Evolutionary conservation across 2,329 filamentous ascomycete genomes (phyloP).

Genomic region (Endocalyx cinctus): DNA sequence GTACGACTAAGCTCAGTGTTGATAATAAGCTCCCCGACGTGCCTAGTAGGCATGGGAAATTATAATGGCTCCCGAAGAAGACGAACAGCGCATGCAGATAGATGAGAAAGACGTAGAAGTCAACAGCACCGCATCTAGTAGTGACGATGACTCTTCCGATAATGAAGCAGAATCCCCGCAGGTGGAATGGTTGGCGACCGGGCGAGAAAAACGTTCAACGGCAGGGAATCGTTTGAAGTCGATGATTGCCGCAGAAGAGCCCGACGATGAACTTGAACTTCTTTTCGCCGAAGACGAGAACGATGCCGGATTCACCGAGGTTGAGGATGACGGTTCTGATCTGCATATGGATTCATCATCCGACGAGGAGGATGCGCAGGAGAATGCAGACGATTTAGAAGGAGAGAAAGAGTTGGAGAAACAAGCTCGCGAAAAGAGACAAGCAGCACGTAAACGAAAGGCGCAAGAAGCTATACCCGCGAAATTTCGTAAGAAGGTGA

Average conservation of each 20-base stretch:
- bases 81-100: constrained; percentile 37
- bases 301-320: constrained; percentile 66
- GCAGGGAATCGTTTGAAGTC: constrained; percentile 81
- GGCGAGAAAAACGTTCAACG: constrained; percentile 70
- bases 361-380: constrained; percentile 74
- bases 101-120: constrained; percentile 21
- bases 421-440: constrained; percentile 63
- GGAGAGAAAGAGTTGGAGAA: constrained; percentile 85
- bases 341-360: constrained; percentile 82
- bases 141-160: constrained; percentile 30
- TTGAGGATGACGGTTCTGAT: constrained; percentile 64
- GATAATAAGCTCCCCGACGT: too few species aligned
- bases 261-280: constrained; percentile 64
- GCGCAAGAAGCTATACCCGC: constrained; percentile 69
- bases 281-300: constrained; percentile 72
- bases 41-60: too few species aligned
- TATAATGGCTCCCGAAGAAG: constrained; percentile 36
- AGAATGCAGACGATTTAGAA: constrained; percentile 66
- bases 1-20: too few species aligned
- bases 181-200: constrained; percentile 68
- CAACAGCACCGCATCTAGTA: constrained; percentile 31
- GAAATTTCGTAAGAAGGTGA: constrained; percentile 70
- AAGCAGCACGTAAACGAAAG: constrained; percentile 73
- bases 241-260: constrained; percentile 70
- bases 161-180: constrained; percentile 24